These are phyloP conservation scores for Hypoxylon sp. DNA, from an alignment of 2,329 filamentous ascomycete genomes.

Conservation along the genomic window DNA sequence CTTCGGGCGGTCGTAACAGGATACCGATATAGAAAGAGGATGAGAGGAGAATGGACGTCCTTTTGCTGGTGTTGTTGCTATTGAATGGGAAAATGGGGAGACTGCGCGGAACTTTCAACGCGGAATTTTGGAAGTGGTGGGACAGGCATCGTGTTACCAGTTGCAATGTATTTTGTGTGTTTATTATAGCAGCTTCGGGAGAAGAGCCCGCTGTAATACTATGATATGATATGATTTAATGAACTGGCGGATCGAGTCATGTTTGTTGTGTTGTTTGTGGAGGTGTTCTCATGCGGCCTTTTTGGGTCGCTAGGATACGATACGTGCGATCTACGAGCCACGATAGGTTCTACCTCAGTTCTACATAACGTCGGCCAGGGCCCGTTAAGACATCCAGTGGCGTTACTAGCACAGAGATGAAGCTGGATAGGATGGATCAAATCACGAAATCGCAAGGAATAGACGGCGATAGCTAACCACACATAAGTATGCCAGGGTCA, in stretches of 20 bases:
- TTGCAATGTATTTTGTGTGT: constrained; percentile 19
- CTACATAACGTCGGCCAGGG: neutral
- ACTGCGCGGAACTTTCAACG: neutral
- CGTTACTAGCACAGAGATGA: neutral
- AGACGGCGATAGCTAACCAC: neutral
- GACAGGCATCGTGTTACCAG: neutral
- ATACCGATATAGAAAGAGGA: neutral
- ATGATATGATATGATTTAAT: constrained; percentile 28
- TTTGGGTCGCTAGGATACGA: neutral
- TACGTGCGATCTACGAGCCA: neutral
- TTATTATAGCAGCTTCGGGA: constrained; percentile 22
- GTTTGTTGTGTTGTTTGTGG: neutral
- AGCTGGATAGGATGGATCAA: neutral
- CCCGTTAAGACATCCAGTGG: neutral
- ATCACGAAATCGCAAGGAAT: neutral
- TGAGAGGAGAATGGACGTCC: neutral
- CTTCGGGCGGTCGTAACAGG: constrained; percentile 51
- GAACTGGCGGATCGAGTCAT: neutral
- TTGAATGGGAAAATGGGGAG: neutral
- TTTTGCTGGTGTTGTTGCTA: neutral
- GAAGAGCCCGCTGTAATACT: constrained; percentile 37
- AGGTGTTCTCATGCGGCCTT: too few species aligned
- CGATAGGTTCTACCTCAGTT: neutral
- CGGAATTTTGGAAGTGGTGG: neutral
- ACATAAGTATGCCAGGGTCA: neutral